Evolutionary conservation across 176 grass and related monocot species (phyloP), one percentile per base, ranked within the genome.

Genomic region (Eragrostis nindensis): DNA sequence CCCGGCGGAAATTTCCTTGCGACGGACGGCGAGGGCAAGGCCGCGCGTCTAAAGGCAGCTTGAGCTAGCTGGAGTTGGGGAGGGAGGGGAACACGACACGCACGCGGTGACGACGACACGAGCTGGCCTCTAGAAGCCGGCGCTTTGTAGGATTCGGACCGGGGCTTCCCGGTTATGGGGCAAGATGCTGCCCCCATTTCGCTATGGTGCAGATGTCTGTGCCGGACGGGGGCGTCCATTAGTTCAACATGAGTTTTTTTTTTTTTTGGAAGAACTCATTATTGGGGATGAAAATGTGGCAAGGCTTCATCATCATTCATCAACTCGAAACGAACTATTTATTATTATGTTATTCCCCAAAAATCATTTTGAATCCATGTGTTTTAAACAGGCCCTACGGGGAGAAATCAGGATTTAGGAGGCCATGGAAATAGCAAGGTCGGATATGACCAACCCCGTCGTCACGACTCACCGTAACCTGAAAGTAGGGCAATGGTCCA

Each of bases 31-130:
- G 45, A 43, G 55, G 56, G 68, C 7, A 32, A 71, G 41, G 68
- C 19, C 39, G 76, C 45, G 62, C 46, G 19, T 79, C 44, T 27
- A 77, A 21, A 60, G 59, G 59, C 59, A 70, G 78, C 66, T 81
- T 36, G 24, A 27, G 25, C 60, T 16, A 36, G 66, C 66, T 46
- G 52, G 66, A 66, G 27, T 6, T 5, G 25, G 18, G 79, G 62
- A 64, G 6, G 29, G 39, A 68, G 63, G 32, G 29, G 26, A 76
- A 69, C 53, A 50, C 21, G 11, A 14, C 71, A 39, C 18, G 70
- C 47, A 19, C 25, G 45, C 8, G 39, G 62, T 18, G 41, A 68
- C 11, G 32, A 74, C 70, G 5, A 69, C 21, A 44, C 19, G n/a
- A 46, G 67, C 68, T 49, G 24, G 11, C 50, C 11, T 56, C 30